Base-by-base conservation (phyloP, 2,329 filamentous ascomycete species). In the Diaporthe sp. region DNA sequence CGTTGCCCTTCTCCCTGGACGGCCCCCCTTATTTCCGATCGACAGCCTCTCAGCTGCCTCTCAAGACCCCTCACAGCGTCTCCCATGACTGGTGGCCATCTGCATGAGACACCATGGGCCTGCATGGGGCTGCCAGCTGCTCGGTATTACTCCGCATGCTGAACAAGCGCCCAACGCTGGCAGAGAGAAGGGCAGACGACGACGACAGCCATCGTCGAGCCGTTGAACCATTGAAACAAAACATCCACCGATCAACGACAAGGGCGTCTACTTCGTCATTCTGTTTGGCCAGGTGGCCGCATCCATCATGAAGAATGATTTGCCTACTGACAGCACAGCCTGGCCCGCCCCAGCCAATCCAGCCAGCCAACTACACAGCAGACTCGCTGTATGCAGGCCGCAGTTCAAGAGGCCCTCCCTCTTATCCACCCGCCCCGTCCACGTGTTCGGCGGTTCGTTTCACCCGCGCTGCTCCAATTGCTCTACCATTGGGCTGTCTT, bases 371-470 rank as follows among this genome's bases (percentile, higher is more conserved):
- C 38, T 22, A 64, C 40, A 25, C 25, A 33, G 25, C 60, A 64
- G 60, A 33, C 13, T 40, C n/a, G 57, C 57, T 28, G 19, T 60
- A 19, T 15, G 40, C 19, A 42, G 70, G 57, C 54, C 42, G 57
- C 57, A 35, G 30, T 33, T 33, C 30, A 30, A 19, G 57, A 64
- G 70, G 45, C 70, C 47, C 50, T 64, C 19, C 25, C 9, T n/a
- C 19, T 64, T 64, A 42, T 40, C 57, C 57, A 64, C 70, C 52
- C 54, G 28, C 67, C 54, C 54, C 52, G 35, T 58, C 67, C 67
- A 70, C 67, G 67, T 70, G 67, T 60, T 68, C 30, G 47, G 47
- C 30, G 45, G 70, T 64, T 72, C 45, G 70, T 72, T 72, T 72
- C 70, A 72, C 38, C n/a, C 28, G 47, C 45, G 70, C 45, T 54